Evolutionary conservation across 2,329 filamentous ascomycete species (phyloP), one percentile per base, ranked within the genome.

Genomic region (Diaporthe sp.): DNA sequence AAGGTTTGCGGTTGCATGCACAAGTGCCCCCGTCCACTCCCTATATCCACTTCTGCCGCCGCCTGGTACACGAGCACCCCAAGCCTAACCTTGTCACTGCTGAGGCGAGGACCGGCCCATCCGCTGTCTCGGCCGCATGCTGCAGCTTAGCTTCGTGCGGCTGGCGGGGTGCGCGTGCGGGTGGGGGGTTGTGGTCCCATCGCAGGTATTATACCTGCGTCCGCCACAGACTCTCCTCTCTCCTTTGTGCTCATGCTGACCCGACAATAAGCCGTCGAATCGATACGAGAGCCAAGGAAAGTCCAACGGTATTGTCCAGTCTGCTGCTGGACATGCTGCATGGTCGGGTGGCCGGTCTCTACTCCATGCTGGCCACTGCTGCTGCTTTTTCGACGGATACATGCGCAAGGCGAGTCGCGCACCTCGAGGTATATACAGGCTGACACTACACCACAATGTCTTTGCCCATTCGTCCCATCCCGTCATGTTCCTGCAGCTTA

Each of bases 121-220:
- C 73, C 47, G 44, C 63, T 75, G 73, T 75, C 73, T 75, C 73
- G 73, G 73, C 73, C 27, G 58, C 35, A 15, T 69, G 61, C 73
- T 59, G 59, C 73, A 44, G 73, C 69, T 56, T 47, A 44, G 73
- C 69, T 56, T 47, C 56, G 27, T 37, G 63, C 47, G 63, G 47
- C 63, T 68, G 47, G 47, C 44, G 63, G 44, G 30, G 22, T 32
- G 27, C 12, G 42, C 9, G 42, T 50, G 59, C 25, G 25, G n/a
- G 30, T 25, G n/a, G 22, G 17, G 25, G 9, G 17, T 22, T 44
- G 59, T 19, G 25, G 56, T 56, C 58, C 61, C 25, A 25, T 44
- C 65, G 15, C 7, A 42, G 51, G 22, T 5, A 9, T n/a, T 50
- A 39, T 27, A 53, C 44, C 30, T 35, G 22, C 30, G 27, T 37